Evolutionary conservation across 768 basidiomycete species (phyloP).

Genomic region (Tricholoma sp.): DNA sequence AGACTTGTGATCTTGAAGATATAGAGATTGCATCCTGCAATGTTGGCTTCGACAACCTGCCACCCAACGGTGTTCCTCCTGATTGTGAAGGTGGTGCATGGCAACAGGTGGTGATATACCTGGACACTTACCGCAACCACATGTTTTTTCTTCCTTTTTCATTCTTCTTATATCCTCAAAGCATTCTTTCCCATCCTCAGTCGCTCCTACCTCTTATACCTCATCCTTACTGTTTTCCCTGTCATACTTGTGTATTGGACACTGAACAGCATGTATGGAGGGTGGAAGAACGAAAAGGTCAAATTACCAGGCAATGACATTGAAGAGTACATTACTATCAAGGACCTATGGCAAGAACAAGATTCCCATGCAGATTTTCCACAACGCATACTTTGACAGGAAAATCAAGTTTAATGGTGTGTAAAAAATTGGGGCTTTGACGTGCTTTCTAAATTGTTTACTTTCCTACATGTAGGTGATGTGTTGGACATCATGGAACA

Average conservation of each 20-base stretch:
- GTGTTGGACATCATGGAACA: conserved; percentile 91
- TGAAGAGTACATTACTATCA: conserved; percentile 87
- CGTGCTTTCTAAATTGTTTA: background rate
- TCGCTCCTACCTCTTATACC: conserved; percentile 78
- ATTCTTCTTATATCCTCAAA: conserved; percentile 85
- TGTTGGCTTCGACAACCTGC: no score
- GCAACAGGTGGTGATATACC: no score
- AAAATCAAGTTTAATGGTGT: conserved; percentile 95
- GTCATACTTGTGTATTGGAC: conserved; percentile 87
- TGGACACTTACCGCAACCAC: no score
- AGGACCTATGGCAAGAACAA: conserved; percentile 82
- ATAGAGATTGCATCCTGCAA: no score
- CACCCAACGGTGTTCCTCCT: no score
- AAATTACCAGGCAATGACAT: conserved; percentile 79
- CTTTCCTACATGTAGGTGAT: conserved; percentile 54
- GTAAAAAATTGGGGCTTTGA: conserved; percentile 13
- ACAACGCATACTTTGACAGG: conserved; percentile 95
- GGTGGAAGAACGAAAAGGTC: conserved; percentile 82
- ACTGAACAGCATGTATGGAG: conserved; percentile 76
- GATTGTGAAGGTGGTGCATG: no score
- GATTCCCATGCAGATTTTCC: conserved; percentile 96
- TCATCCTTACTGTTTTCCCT: conserved; percentile 70
- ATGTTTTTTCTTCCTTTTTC: no score
- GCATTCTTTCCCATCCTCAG: conserved; percentile 76
- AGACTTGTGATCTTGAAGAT: no score